phyloP scores from a whole-genome alignment of 2,329 filamentous ascomycete genomes.

The Aureobasidium sp. region DNA sequence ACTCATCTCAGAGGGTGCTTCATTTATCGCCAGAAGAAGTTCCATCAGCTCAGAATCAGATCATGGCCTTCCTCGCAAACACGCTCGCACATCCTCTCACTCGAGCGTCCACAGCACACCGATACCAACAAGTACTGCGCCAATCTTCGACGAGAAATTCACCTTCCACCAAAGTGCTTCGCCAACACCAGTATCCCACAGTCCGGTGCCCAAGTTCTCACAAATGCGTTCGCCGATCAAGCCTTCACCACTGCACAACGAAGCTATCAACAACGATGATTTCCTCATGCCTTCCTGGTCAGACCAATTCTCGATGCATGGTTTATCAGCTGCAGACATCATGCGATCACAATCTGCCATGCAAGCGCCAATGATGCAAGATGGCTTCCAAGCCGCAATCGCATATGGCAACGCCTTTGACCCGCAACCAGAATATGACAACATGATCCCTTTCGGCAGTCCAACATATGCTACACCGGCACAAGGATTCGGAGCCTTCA shows the following conservation, averaged over 20 bases:
- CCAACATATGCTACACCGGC: not conserved
- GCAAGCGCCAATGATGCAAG: slow-evolving; percentile 7
- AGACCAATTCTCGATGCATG: not conserved
- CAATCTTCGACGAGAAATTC: slow-evolving; percentile 23
- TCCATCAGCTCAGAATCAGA: slow-evolving; percentile 52
- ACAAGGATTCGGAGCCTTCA: slow-evolving; percentile 4
- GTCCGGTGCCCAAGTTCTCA: slow-evolving; percentile 17
- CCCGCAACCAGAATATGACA: slow-evolving; percentile 8
- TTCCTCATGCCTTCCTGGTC: slow-evolving; percentile 13
- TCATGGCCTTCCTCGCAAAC: slow-evolving; percentile 35
- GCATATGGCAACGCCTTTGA: not conserved
- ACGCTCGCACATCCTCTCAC: slow-evolving; percentile 25
- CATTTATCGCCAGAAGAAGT: slow-evolving; percentile 40
- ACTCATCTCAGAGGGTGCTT: slow-evolving; percentile 44
- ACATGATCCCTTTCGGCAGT: slow-evolving; percentile 4
- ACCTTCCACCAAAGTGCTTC: slow-evolving; percentile 19
- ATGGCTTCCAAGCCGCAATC: not conserved
- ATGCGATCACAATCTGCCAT: slow-evolving; percentile 19
- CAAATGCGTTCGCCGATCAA: slow-evolving; percentile 20
- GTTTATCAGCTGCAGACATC: slow-evolving; percentile 11
- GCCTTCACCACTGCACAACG: slow-evolving; percentile 16
- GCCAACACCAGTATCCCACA: slow-evolving; percentile 20
- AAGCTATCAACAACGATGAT: slow-evolving; percentile 13
- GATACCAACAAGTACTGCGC: slow-evolving; percentile 18
- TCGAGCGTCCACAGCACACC: slow-evolving; percentile 29